Conservation (phyloP, 805 yeast species). For the Hanseniaspora hatyaiensis region DNA sequence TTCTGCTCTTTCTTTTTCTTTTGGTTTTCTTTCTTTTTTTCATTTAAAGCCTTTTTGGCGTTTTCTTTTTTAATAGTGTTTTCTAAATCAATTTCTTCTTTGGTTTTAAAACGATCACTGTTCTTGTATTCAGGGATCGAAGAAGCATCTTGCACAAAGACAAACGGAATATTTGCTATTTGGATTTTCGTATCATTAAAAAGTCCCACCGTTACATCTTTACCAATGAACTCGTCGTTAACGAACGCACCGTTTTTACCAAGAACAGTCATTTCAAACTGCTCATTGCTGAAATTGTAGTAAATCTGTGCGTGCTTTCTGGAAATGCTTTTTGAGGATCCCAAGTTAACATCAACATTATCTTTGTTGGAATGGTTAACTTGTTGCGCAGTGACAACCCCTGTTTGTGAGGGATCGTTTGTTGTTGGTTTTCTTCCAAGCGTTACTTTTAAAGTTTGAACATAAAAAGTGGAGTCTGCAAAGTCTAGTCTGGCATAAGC, state of each 20-base stretch:
- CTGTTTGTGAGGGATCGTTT: constrained; percentile 13
- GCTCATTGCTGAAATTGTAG: constrained; percentile 89
- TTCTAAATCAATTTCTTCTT: constrained; percentile 16
- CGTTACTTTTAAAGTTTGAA: constrained; percentile 87
- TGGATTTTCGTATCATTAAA: constrained; percentile 74
- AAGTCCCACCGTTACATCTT: constrained; percentile 83
- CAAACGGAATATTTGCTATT: constrained; percentile 83
- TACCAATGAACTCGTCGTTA: constrained; percentile 77
- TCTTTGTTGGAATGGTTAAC: constrained; percentile 26
- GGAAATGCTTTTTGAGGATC: constrained; percentile 84
- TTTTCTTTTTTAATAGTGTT: constrained; percentile 13
- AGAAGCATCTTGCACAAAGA: constrained; percentile 70
- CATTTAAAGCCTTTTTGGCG: constrained; percentile 7
- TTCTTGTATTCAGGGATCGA: constrained; percentile 21
- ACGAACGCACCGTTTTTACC: constrained; percentile 97
- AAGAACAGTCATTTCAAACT: constrained; percentile 80
- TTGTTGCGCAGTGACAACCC: constrained; percentile 15
- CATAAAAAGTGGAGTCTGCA: constrained; percentile 85
- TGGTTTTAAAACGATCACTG: constrained; percentile 14
- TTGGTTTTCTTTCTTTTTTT: constrained; percentile 15
- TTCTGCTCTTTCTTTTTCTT: constrained; percentile 9
- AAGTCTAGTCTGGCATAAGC: constrained; percentile 72
- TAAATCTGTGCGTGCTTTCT: constrained; percentile 91
- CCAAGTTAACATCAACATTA: constrained; percentile 83
- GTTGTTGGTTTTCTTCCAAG: constrained; percentile 55